phyloP scores from a whole-genome alignment of 805 yeast species.

The Schwanniomyces sp. region DNA sequence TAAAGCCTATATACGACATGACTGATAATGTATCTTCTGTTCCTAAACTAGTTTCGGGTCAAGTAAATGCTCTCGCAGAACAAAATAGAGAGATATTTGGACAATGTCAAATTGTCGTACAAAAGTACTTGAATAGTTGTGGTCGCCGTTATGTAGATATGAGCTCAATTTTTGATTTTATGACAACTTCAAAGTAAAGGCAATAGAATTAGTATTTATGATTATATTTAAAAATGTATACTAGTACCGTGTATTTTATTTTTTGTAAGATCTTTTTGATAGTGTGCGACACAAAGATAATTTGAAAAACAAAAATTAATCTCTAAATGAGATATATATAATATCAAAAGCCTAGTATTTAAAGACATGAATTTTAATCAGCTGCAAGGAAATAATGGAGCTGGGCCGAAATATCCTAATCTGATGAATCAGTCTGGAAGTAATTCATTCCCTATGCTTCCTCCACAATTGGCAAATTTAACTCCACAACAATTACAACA shows the following conservation, averaged over 20 bases:
- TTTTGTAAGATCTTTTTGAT: neutral
- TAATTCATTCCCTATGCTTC: constrained; percentile 16
- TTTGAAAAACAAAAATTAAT: neutral
- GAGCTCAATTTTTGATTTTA: constrained; percentile 72
- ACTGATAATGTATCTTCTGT: constrained; percentile 22
- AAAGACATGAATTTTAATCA: constrained; percentile 12
- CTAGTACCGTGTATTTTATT: neutral
- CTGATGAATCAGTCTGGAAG: constrained; percentile 7
- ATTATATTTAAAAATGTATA: neutral
- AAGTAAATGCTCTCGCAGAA: constrained; percentile 72
- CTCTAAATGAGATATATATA: neutral
- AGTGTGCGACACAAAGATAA: neutral
- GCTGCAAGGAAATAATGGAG: constrained; percentile 7
- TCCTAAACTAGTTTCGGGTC: constrained; percentile 45
- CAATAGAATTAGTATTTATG: neutral
- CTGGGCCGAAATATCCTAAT: constrained; percentile 1
- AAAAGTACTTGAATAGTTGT: constrained; percentile 73
- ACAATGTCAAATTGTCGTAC: constrained; percentile 55
- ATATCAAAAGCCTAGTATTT: neutral
- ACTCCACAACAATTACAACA: constrained; percentile 45
- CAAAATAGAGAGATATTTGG: constrained; percentile 69
- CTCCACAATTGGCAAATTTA: constrained; percentile 30
- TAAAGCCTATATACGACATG: constrained; percentile 53
- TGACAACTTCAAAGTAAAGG: constrained; percentile 20
- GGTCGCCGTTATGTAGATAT: constrained; percentile 90